phyloP scores from a whole-genome alignment of 2,329 filamentous ascomycete genomes.

The Xylariales sp. region DNA sequence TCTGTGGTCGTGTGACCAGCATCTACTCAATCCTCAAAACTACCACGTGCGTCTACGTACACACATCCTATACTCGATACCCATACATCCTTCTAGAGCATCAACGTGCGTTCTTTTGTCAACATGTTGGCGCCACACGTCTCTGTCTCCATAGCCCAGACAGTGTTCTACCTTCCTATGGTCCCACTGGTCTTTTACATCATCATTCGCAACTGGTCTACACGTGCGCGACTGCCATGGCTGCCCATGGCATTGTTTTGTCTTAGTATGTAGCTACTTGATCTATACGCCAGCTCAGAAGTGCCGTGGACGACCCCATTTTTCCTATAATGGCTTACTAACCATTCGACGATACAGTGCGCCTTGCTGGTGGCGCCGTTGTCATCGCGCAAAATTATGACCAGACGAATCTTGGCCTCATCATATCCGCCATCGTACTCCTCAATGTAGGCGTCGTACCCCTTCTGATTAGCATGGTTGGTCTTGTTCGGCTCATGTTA shows the following conservation, averaged over 20 bases:
- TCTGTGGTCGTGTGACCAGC: too few species aligned
- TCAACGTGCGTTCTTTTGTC: too few species aligned
- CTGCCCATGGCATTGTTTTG: conserved; percentile 18
- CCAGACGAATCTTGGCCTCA: background rate
- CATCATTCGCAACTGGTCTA: conserved; percentile 18
- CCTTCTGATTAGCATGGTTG: conserved; percentile 3
- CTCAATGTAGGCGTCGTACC: conserved; percentile 8
- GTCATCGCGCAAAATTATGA: background rate
- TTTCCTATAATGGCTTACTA: background rate
- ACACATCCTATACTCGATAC: too few species aligned
- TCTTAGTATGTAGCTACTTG: background rate
- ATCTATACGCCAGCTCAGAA: too few species aligned
- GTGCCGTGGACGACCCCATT: too few species aligned
- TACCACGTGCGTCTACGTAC: too few species aligned
- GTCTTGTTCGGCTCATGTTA: conserved; percentile 4
- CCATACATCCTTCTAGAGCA: too few species aligned
- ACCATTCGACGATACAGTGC: background rate
- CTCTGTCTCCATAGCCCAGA: conserved; percentile 18
- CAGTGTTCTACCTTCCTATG: conserved; percentile 20
- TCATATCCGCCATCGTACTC: conserved; percentile 5
- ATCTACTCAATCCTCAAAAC: too few species aligned
- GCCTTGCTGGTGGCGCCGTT: conserved; percentile 4
- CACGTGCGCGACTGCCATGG: conserved; percentile 21
- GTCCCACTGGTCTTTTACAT: conserved; percentile 17
- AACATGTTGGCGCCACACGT: conserved; percentile 16